phyloP scores from a whole-genome alignment of 257 asterid species.

The Salvia rosmarinus region DNA sequence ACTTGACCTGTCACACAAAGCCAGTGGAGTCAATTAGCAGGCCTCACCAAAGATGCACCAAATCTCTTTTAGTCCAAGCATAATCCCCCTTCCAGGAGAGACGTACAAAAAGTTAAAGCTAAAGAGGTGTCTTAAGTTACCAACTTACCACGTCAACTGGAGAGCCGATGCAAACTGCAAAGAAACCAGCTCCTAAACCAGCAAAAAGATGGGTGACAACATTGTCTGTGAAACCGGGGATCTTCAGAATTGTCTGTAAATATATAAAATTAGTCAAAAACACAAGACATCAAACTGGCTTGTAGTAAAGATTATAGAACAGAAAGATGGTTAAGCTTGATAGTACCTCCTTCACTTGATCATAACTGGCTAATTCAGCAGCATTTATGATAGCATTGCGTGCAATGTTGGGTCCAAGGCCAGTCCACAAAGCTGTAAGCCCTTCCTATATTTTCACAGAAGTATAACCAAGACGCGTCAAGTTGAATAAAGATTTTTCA shows the following conservation, averaged over 20 bases:
- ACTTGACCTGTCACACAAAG: constrained; percentile 70
- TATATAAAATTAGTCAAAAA: constrained; percentile 17
- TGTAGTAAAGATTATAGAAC: constrained; percentile 3
- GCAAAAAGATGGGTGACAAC: constrained; percentile 81
- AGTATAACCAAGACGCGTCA: constrained; percentile 25
- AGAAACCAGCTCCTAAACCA: constrained; percentile 97
- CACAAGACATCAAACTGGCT: constrained; percentile 27
- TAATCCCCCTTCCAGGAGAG: neutral
- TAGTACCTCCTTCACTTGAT: constrained; percentile 95
- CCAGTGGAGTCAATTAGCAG: constrained; percentile 33
- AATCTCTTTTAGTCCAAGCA: neutral
- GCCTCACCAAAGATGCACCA: constrained; percentile 2
- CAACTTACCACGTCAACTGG: constrained; percentile 96
- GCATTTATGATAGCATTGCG: constrained; percentile 99
- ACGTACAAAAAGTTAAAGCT: neutral
- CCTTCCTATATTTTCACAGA: constrained; percentile 69
- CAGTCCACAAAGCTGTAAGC: constrained; percentile 82
- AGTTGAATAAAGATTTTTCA: constrained; percentile 13
- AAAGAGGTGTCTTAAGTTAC: neutral
- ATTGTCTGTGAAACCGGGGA: constrained; percentile 97
- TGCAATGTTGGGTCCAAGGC: constrained; percentile 89
- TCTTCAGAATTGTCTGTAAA: constrained; percentile 76
- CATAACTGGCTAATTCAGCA: constrained; percentile 97
- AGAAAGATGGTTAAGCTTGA: constrained; percentile 10
- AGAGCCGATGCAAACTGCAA: constrained; percentile 97